Conservation (phyloP, 441 rosid genomes). For the Gossypium laxum region DNA sequence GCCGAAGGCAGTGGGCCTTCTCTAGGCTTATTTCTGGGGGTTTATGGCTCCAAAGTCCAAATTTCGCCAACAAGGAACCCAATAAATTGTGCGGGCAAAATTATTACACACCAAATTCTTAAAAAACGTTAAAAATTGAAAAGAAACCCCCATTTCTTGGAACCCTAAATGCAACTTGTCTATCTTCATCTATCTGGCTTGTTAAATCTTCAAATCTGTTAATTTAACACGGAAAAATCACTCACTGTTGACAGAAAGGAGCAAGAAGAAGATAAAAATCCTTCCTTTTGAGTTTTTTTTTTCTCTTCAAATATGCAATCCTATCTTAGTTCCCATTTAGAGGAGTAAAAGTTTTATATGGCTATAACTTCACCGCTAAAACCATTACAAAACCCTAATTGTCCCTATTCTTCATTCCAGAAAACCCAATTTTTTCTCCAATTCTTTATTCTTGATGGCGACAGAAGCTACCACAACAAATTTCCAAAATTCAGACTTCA, state of each 20-base stretch:
- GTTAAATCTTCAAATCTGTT: background rate
- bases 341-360: background rate
- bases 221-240: background rate
- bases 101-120: background rate
- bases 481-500: conserved; percentile 58
- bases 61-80: background rate
- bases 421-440: background rate
- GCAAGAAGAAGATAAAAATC: background rate
- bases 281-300: background rate
- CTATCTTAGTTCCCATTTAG: background rate
- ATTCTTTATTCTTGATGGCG: conserved; percentile 36
- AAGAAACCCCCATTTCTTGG: conserved; percentile 5
- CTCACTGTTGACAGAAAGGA: background rate
- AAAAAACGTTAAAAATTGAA: background rate
- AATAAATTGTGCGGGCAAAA: background rate
- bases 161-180: conserved; percentile 8
- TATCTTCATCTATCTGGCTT: background rate
- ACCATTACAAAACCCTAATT: conserved; percentile 3
- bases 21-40: background rate
- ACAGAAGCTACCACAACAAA: conserved; percentile 58
- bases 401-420: background rate
- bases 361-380: background rate
- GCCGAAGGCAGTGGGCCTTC: background rate
- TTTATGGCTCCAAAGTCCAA: background rate
- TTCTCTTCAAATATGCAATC: background rate